phyloP scores from a whole-genome alignment of 495 filamentous ascomycete species.

The Talaromyces trachyspermus region DNA sequence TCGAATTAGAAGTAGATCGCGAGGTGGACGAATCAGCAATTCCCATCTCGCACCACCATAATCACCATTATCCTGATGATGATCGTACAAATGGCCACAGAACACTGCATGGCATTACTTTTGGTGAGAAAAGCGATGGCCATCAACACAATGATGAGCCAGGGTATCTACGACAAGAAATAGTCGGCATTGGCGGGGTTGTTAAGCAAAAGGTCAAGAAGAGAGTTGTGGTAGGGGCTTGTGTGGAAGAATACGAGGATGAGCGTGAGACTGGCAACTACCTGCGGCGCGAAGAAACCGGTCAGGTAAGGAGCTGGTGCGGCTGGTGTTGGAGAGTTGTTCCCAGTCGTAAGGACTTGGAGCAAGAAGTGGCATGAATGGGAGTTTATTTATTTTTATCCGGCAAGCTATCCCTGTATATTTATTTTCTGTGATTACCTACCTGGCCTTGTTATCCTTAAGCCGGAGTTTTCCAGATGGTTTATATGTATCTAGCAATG shows the following conservation, averaged over 20 bases:
- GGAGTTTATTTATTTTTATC: too few relatives aligned
- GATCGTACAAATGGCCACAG: not conserved
- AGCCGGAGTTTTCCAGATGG: too few relatives aligned
- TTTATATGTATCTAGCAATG: too few relatives aligned
- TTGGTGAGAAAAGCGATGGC: not conserved
- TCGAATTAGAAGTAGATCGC: conserved; percentile 75
- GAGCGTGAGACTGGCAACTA: conserved; percentile 57
- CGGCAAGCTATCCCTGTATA: too few relatives aligned
- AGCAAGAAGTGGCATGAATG: too few relatives aligned
- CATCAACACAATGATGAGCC: conserved; percentile 36
- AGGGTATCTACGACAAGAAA: conserved; percentile 76
- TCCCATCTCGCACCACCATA: not conserved
- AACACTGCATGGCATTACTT: too few relatives aligned
- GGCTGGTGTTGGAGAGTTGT: conserved; percentile 44
- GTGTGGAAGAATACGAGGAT: conserved; percentile 75
- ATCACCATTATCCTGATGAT: not conserved
- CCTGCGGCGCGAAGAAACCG: conserved; percentile 56
- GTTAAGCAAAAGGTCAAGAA: conserved; percentile 77
- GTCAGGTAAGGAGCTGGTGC: conserved; percentile 41
- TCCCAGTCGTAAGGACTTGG: conserved; percentile 12
- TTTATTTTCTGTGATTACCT: too few relatives aligned
- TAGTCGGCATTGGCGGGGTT: conserved; percentile 77
- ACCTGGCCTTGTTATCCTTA: too few relatives aligned
- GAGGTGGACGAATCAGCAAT: conserved; percentile 50
- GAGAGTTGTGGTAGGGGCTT: conserved; percentile 68